Evolutionary conservation across 2,329 filamentous ascomycete species (phyloP).

Genomic region (Cytospora paraplurivora): DNA sequence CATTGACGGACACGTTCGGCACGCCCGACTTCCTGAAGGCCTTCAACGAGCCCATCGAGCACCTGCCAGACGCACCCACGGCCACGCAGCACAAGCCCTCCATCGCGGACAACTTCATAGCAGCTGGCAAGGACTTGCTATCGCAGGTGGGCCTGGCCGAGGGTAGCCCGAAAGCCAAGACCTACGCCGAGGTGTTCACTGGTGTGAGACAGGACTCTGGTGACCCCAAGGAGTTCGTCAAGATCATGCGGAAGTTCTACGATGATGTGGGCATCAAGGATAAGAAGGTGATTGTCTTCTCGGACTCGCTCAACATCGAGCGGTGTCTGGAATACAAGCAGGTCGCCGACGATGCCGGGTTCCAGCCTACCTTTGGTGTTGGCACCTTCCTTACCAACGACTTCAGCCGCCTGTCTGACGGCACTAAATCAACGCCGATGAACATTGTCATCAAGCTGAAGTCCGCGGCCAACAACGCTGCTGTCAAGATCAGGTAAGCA

Average conservation of each 20-base stretch:
- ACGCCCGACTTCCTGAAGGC: slow-evolving; percentile 85
- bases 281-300: slow-evolving; percentile 91
- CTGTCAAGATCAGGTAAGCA: slow-evolving; percentile 81
- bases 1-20: slow-evolving; percentile 94
- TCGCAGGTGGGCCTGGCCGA: slow-evolving; percentile 46
- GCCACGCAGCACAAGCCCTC: slow-evolving; percentile 35
- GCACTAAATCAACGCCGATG: slow-evolving; percentile 82
- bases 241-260: slow-evolving; percentile 80
- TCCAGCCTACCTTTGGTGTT: slow-evolving; percentile 88
- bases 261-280: slow-evolving; percentile 72
- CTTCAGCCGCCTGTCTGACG: slow-evolving; percentile 71
- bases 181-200: slow-evolving; percentile 79
- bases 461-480: slow-evolving; percentile 76
- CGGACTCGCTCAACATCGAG: slow-evolving; percentile 90
- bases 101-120: slow-evolving; percentile 37
- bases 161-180: slow-evolving; percentile 49
- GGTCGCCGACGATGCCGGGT: slow-evolving; percentile 76
- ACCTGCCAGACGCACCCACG: slow-evolving; percentile 45
- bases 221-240: slow-evolving; percentile 78
- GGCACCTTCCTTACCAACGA: slow-evolving; percentile 97
- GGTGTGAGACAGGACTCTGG: slow-evolving; percentile 91
- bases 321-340: slow-evolving; percentile 88
- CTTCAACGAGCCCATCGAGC: slow-evolving; percentile 68
- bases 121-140: slow-evolving; percentile 28
- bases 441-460: slow-evolving; percentile 99